Conservation (phyloP, 371 early-diverging fungal genomes). For the Lichtheimia ornata region DNA sequence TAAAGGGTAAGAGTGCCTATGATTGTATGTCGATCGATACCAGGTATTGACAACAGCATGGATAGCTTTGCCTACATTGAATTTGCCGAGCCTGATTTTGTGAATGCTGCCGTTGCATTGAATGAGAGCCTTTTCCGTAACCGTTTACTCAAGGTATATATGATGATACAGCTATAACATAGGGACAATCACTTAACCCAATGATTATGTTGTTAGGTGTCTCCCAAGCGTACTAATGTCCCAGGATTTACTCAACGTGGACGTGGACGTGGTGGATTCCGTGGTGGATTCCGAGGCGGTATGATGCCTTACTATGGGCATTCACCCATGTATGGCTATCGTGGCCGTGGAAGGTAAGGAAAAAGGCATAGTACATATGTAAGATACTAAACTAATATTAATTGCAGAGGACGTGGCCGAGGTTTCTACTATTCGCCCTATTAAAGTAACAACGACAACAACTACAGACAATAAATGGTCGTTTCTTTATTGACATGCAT, state of each 20-base stretch:
- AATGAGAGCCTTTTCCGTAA: conserved; percentile 91
- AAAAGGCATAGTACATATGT: neutral
- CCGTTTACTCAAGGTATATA: conserved; percentile 78
- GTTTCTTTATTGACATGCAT: conserved; percentile 3
- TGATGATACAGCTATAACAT: neutral
- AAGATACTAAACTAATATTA: neutral
- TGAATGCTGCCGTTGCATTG: conserved; percentile 85
- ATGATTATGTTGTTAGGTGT: conserved; percentile 48
- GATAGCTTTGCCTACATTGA: conserved; percentile 91
- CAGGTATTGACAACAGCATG: neutral
- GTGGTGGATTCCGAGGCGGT: conserved; percentile 70
- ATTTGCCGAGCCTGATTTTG: conserved; percentile 86
- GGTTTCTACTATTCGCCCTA: conserved; percentile 70
- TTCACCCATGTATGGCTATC: conserved; percentile 54
- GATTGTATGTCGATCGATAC: neutral
- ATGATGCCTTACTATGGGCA: conserved; percentile 46
- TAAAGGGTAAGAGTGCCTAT: conserved; percentile 74
- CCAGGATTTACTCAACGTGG: conserved; percentile 80
- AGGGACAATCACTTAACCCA: no score
- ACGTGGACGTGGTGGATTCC: conserved; percentile 74
- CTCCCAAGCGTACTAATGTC: conserved; percentile 95
- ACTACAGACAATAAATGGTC: neutral
- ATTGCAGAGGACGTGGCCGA: conserved; percentile 55
- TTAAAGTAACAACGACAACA: conserved; percentile 26
- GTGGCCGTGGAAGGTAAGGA: conserved; percentile 53